These are phyloP conservation scores for Fusarium sp. DNA, from an alignment of 2,329 filamentous ascomycete species.

Conservation along the genomic window DNA sequence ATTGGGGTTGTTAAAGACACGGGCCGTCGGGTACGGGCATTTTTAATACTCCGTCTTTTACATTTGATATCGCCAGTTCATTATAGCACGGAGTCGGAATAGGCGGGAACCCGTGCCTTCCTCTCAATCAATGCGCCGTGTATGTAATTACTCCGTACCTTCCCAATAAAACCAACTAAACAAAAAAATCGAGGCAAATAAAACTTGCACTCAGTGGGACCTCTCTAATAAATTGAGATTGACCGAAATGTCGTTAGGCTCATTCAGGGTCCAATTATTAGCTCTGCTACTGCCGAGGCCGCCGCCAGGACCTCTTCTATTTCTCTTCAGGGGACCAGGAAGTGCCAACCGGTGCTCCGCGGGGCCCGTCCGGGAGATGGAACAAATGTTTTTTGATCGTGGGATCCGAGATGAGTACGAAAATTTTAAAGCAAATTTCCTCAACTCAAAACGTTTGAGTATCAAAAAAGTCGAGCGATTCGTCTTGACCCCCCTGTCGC, in stretches of 20 bases:
- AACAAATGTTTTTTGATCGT: not conserved
- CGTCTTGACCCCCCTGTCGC: not conserved
- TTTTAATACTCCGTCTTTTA: not conserved
- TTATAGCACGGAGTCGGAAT: not conserved
- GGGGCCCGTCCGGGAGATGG: not conserved
- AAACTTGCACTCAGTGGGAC: not conserved
- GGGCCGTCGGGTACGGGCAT: not conserved
- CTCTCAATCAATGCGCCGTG: not conserved
- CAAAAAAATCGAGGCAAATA: not conserved
- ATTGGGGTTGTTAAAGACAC: not conserved
- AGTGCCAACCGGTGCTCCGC: not conserved
- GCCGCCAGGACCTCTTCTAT: not conserved
- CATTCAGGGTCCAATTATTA: conserved; percentile 5
- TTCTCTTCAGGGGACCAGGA: not conserved
- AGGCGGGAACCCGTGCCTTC: not conserved
- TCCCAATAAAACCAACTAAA: not conserved
- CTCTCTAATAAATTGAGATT: not conserved
- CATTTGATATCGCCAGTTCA: not conserved
- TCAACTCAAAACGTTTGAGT: not conserved
- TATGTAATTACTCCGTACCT: not conserved
- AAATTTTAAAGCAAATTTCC: not conserved
- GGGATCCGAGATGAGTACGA: not conserved
- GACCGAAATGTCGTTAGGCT: not conserved
- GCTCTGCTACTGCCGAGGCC: not conserved
- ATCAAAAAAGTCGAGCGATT: not conserved